A percentile compares a stretch with the other conserved stretches of the same genome.
phyloP scores from a whole-genome alignment of 1,284 basidiomycete genomes.

The Ganoderma sinense region DNA sequence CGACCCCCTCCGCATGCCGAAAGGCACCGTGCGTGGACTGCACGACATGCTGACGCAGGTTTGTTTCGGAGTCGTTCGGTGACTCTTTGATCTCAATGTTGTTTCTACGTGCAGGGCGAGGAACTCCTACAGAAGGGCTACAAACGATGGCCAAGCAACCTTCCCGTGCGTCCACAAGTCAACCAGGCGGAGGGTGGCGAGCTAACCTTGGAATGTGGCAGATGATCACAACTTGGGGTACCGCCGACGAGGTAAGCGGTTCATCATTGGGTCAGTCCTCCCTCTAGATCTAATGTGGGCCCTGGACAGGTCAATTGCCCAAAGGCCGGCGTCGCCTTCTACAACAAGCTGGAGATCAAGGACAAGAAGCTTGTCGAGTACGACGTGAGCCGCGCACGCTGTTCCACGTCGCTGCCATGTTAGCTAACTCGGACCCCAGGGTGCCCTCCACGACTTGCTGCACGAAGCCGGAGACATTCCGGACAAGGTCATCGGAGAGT shows the following conservation, averaged over 20 bases:
- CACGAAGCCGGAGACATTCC: background rate
- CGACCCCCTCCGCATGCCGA: background rate
- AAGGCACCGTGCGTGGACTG: background rate
- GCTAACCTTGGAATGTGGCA: background rate
- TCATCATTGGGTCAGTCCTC: background rate
- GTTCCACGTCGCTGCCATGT: background rate
- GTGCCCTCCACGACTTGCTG: background rate
- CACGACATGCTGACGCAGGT: background rate
- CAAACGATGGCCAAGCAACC: background rate
- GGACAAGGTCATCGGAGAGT: background rate
- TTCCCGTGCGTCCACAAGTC: background rate
- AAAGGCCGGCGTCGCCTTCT: conserved; percentile 67
- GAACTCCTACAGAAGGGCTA: background rate
- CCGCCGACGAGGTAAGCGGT: background rate
- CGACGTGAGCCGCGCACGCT: conserved; percentile 43
- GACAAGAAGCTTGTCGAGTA: conserved; percentile 63
- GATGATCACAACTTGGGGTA: background rate
- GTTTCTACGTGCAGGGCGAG: background rate
- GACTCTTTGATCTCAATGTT: background rate
- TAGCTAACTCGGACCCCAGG: background rate
- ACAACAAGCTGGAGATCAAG: conserved; percentile 60
- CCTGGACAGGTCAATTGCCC: conserved; percentile 60
- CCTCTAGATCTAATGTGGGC: background rate
- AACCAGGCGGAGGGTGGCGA: background rate
- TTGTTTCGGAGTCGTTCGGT: background rate